Conservation (phyloP, 768 basidiomycete genomes). For the Boletus huronensis region DNA sequence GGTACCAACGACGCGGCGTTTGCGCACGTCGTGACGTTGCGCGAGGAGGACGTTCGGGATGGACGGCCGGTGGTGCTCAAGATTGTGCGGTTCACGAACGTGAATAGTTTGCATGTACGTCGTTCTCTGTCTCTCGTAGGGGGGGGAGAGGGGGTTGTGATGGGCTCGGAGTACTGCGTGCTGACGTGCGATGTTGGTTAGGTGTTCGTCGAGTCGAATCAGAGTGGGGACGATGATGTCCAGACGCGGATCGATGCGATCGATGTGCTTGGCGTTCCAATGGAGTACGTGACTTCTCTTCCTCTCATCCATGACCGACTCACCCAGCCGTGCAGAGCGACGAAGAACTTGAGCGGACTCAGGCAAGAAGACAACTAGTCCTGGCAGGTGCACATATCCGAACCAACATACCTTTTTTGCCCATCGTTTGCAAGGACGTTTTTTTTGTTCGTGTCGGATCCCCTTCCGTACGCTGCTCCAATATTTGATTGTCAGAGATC, state of each 20-base stretch:
- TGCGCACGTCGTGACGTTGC: constrained; percentile 55
- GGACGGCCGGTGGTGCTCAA: constrained; percentile 50
- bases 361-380: constrained; percentile 31
- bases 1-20: constrained; percentile 46
- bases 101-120: constrained; percentile 60
- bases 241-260: constrained; percentile 61
- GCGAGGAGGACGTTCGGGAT: constrained; percentile 43
- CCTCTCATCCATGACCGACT: neutral
- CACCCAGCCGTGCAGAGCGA: constrained; percentile 26
- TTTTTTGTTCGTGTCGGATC: neutral
- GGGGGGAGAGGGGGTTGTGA: neutral
- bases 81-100: constrained; percentile 67
- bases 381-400: neutral
- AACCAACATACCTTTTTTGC: neutral
- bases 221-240: constrained; percentile 52
- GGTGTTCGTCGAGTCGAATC: constrained; percentile 70
- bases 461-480: neutral
- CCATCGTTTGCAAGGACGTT: neutral
- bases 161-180: neutral
- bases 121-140: neutral
- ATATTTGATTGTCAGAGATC: neutral
- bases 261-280: constrained; percentile 58
- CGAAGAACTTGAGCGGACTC: constrained; percentile 39
- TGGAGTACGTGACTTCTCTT: constrained; percentile 43
- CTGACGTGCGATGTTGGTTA: constrained; percentile 24